Conservation (phyloP, 192 early-diverging fungal genomes). For the Dissophora globulifera region DNA sequence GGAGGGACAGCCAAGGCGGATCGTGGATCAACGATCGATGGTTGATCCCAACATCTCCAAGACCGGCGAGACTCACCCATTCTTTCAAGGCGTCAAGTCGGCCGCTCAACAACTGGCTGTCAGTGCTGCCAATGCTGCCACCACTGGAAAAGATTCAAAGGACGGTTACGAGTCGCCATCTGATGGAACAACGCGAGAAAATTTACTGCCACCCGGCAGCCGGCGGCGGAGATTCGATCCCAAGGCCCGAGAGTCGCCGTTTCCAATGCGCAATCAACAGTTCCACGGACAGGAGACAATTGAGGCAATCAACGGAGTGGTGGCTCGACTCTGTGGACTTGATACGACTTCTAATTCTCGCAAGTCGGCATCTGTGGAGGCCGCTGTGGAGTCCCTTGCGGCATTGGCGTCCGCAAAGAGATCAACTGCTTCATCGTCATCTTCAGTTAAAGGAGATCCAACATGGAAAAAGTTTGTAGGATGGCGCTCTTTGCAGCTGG, state of each 20-base stretch:
- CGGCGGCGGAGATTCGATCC: no score
- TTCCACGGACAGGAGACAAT: slow-evolving; percentile 46
- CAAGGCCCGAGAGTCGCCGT: slow-evolving; percentile 15
- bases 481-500: slow-evolving; percentile 24
- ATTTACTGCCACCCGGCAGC: no score
- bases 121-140: not conserved
- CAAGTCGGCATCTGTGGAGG: no score
- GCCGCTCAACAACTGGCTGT: slow-evolving; percentile 11
- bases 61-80: slow-evolving; percentile 40
- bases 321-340: slow-evolving; percentile 23
- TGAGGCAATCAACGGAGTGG: slow-evolving; percentile 37
- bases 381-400: not conserved
- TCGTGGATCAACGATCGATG: slow-evolving; percentile 4
- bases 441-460: no score
- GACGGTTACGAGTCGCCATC: no score
- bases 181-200: no score
- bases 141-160: no score
- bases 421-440: no score
- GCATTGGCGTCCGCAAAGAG: no score
- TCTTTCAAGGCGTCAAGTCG: slow-evolving; percentile 43
- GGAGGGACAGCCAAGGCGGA: not conserved
- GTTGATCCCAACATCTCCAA: slow-evolving; percentile 52
- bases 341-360: not conserved
- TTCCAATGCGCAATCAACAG: slow-evolving; percentile 36
- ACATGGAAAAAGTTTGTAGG: not conserved